phyloP scores from a whole-genome alignment of 129 eudicot genomes.

The sunflower (Helianthus annuus) region DNA sequence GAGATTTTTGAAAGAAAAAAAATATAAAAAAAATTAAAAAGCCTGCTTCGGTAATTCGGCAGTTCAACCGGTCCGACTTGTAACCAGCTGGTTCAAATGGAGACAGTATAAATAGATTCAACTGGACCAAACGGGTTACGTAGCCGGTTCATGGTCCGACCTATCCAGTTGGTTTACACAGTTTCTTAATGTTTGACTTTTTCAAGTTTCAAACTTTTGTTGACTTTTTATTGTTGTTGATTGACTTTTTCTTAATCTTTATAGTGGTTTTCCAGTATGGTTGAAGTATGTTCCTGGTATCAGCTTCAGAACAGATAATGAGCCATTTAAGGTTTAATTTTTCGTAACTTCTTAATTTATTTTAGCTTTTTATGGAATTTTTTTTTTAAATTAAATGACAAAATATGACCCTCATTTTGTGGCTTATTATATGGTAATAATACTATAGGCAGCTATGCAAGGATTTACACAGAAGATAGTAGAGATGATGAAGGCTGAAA shows the following conservation, averaged over 20 bases:
- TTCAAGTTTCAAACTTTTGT: conserved; percentile 9
- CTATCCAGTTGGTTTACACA: background rate
- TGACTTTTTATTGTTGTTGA: background rate
- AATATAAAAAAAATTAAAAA: too few species aligned
- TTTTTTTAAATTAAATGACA: background rate
- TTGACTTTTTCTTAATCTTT: background rate
- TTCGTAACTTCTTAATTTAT: background rate
- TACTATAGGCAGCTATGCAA: conserved; percentile 85
- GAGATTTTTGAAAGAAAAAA: too few species aligned
- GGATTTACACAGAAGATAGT: conserved; percentile 84
- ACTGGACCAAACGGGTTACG: too few species aligned
- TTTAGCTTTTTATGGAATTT: background rate
- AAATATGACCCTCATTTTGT: conserved; percentile 14
- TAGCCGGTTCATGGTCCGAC: too few species aligned
- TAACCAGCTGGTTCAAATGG: too few species aligned
- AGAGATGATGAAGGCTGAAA: conserved; percentile 80
- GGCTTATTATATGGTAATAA: conserved; percentile 20
- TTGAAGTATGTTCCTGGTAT: conserved; percentile 97
- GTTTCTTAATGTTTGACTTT: conserved; percentile 20
- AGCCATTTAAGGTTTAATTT: conserved; percentile 66
- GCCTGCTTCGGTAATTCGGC: too few species aligned
- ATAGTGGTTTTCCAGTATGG: conserved; percentile 99
- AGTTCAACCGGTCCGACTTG: too few species aligned
- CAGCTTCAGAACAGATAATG: conserved; percentile 93
- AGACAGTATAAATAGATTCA: too few species aligned